Evolutionary conservation across 2,329 filamentous ascomycete genomes (phyloP).

Genomic region (Simplicillium sp.): DNA sequence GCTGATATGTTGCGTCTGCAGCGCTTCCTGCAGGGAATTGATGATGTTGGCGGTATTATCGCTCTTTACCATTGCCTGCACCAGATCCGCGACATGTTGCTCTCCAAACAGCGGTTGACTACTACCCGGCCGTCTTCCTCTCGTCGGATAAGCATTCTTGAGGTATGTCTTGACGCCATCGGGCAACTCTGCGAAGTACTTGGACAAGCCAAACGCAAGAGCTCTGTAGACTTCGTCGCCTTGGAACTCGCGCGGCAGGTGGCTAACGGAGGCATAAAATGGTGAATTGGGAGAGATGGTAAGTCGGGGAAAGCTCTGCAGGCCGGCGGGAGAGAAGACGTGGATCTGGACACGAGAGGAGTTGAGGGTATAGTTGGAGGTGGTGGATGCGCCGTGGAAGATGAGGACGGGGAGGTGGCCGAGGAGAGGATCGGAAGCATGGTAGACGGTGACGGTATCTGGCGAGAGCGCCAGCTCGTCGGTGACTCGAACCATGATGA

Average conservation of each 20-base stretch:
- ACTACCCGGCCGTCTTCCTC: slow-evolving; percentile 51
- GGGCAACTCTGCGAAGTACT: slow-evolving; percentile 87
- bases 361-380: slow-evolving; percentile 75
- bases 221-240: slow-evolving; percentile 89
- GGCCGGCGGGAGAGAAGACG: slow-evolving; percentile 80
- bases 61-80: slow-evolving; percentile 72
- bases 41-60: slow-evolving; percentile 69
- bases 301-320: slow-evolving; percentile 81
- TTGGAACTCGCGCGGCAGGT: slow-evolving; percentile 87
- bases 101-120: slow-evolving; percentile 71
- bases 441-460: slow-evolving; percentile 79
- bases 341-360: slow-evolving; percentile 93
- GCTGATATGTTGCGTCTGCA: slow-evolving; percentile 72
- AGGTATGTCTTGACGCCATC: slow-evolving; percentile 65
- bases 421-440: slow-evolving; percentile 76
- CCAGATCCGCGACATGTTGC: slow-evolving; percentile 85
- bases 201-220: slow-evolving; percentile 83
- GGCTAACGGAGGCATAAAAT: slow-evolving; percentile 81
- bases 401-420: slow-evolving; percentile 74
- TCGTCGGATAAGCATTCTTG: slow-evolving; percentile 45
- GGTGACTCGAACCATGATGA: slow-evolving; percentile 73
- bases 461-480: slow-evolving; percentile 70
- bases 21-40: slow-evolving; percentile 60
- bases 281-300: slow-evolving; percentile 89
- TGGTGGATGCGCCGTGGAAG: slow-evolving; percentile 88